A percentile compares a stretch with the other conserved stretches of the same genome.
phyloP scores from a whole-genome alignment of 805 yeast genomes.

The Pichia occidentalis region DNA sequence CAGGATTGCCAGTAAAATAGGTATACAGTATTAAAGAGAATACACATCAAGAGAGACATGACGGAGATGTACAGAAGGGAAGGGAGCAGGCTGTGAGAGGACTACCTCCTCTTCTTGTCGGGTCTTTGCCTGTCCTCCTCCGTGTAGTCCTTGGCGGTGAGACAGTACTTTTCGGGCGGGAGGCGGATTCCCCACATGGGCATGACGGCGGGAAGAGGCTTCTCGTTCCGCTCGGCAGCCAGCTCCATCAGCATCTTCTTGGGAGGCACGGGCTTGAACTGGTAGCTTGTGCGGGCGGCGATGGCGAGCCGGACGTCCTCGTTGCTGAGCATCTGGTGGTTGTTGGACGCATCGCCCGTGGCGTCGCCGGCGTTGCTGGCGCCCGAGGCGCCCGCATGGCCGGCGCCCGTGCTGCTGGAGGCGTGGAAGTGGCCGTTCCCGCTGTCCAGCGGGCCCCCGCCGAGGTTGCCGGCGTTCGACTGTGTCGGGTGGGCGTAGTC shows the following conservation, averaged over 20 bases:
- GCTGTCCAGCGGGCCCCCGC: constrained; percentile 13
- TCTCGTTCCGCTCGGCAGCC: constrained; percentile 87
- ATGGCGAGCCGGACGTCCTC: constrained; percentile 92
- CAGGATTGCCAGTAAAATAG: too few relatives aligned
- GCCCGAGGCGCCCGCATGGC: constrained; percentile 23
- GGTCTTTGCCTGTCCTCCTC: constrained; percentile 7
- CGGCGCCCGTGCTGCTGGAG: background rate
- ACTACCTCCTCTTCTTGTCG: background rate
- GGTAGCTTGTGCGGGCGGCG: constrained; percentile 90
- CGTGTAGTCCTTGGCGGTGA: constrained; percentile 78
- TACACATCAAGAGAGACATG: background rate
- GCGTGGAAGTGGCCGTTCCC: background rate
- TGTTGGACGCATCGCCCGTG: background rate
- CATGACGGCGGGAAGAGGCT: constrained; percentile 84
- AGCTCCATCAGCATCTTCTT: constrained; percentile 84
- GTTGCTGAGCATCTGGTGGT: constrained; percentile 44
- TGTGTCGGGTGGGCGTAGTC: constrained; percentile 60
- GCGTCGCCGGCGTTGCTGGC: constrained; percentile 21
- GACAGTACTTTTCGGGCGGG: constrained; percentile 96
- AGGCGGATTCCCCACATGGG: constrained; percentile 87
- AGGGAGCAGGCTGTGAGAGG: background rate
- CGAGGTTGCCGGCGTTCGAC: constrained; percentile 35
- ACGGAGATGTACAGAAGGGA: background rate
- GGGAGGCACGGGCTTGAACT: constrained; percentile 93
- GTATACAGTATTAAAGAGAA: too few relatives aligned